Base-by-base conservation (phyloP, 805 yeast species). In the Schwanniomyces polymorphus region DNA sequence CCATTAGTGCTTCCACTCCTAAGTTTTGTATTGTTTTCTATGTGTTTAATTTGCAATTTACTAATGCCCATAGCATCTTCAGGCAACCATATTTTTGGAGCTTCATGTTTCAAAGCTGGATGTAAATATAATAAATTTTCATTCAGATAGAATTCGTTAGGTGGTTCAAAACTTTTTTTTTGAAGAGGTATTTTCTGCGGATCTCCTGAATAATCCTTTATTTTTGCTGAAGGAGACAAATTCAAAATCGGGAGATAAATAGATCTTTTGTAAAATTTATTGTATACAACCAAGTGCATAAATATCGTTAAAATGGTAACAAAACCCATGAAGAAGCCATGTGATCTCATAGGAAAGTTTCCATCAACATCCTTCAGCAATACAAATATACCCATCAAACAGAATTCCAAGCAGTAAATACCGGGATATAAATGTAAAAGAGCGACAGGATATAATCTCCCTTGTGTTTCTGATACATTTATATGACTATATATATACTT, bases 351-450 rank as follows among this genome's bases (percentile, higher is more conserved):
- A 38, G 63, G 72, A 48, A 66, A 76, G 44, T 57, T 60, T 29
- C 74, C 82, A 5, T 66, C 44, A n/a, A 68, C 67, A 55, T 84
- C 76, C 45, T 74, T 71, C 51, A 85, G 84, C 12, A 87, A 64
- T 37, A 88, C 78, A 55, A 88, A 84, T 8, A 89, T 67, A 0
- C 97, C 97, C 37, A 88, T 76, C 56, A 91, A 65, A 51, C 91
- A 86, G 31, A 85, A 71, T 58, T 91, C 95, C 58, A 88, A 72
- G 57, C 91, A 88, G 61, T 91, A 91, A 1, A 91, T 67, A 0
- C 97, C 97, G 0, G 87, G 74, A 57, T 86, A 89, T 38, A 91
- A 64, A 47, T 89, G 96, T 47, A 86, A 75, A 16, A 91, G 64
- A 0, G 96, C 95, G 2, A 73, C 72, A 1, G 94, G 88, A 61